Conservation (phyloP, 2,329 filamentous ascomycete species). For the Fusarium mundagurra region DNA sequence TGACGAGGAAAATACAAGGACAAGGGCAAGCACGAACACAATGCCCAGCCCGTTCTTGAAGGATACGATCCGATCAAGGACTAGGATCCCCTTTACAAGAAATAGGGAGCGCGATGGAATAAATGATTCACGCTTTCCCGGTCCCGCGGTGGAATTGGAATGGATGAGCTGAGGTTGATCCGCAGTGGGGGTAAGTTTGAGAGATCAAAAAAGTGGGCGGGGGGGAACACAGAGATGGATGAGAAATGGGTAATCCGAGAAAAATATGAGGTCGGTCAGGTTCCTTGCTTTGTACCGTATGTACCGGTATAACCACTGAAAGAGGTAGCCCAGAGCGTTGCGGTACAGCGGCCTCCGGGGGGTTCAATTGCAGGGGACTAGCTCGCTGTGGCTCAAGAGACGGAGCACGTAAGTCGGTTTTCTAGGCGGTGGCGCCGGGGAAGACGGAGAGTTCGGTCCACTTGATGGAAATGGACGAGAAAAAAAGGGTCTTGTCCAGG, state of each 20-base stretch:
- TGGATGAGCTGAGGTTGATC: constrained; percentile 31
- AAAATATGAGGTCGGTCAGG: constrained; percentile 18
- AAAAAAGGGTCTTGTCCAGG: constrained; percentile 14
- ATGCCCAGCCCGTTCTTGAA: constrained; percentile 22
- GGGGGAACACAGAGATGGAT: background rate
- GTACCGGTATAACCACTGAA: constrained; percentile 2
- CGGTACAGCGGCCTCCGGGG: constrained; percentile 34
- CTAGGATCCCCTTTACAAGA: constrained; percentile 30
- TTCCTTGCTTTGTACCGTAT: constrained; percentile 12
- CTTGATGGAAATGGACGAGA: background rate
- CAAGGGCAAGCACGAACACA: constrained; percentile 8
- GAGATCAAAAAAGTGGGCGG: constrained; percentile 12
- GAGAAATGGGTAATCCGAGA: background rate
- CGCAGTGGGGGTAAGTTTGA: constrained; percentile 26
- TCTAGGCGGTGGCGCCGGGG: constrained; percentile 34
- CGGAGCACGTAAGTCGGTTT: background rate
- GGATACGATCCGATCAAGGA: constrained; percentile 21
- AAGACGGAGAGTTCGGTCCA: constrained; percentile 19
- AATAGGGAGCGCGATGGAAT: constrained; percentile 9
- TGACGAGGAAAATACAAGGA: constrained; percentile 9
- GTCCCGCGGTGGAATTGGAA: constrained; percentile 33
- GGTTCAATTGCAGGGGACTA: constrained; percentile 15
- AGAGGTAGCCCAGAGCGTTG: constrained; percentile 25
- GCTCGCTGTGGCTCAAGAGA: constrained; percentile 22
- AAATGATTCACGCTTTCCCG: constrained; percentile 37